Base-by-base conservation (phyloP, 2,329 filamentous ascomycete genomes). In the Rhinocladiella similis region DNA sequence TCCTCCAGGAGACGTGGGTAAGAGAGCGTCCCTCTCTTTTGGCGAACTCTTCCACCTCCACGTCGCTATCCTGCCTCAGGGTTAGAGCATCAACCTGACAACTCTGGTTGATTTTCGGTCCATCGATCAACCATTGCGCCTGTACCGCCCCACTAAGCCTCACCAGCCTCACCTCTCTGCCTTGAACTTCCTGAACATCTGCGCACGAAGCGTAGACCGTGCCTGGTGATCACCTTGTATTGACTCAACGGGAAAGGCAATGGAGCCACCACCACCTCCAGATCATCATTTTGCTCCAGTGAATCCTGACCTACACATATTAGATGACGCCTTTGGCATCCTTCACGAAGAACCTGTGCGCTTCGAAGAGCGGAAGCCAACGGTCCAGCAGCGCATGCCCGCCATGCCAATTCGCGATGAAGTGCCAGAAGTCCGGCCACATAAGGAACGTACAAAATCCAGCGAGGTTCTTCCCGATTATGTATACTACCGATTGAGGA, bases 241-340 rank as follows among this genome's bases (percentile, higher is more conserved):
- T 49, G 42, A 45, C 22, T 43, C 27, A 3, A 16, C 18, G 18
- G 20, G 50, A 43, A 41, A 36, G 27, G 25, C 9, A n/a, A 62
- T 59, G 59, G 59, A 59, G 35, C 59, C 55, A 27, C 53, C 53
- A 38, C 56, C 56, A 35, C 59, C 59, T 13, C 56, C 59, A 18
- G 47, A 47, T 19, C 53, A 62, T 27, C 50, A 57, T 39, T 62
- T 62, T 35, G 25, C 22, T 39, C 53, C 59, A 2, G 45, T 59
- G 13, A 48, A 57, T 25, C 51, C 53, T 36, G 43, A 54, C 29
- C 38, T 47, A n/a, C 42, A 50, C 19, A 16, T 47, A 38, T 20
- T 59, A 1, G 22, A 48, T 29, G 56, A 54, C 42, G 35, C 14
- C 14, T 22, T 55, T 29, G 50, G 49, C 20, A 50, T 54, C 14